phyloP scores from a whole-genome alignment of 139 green algal species.

The Closterium sp. region DNA sequence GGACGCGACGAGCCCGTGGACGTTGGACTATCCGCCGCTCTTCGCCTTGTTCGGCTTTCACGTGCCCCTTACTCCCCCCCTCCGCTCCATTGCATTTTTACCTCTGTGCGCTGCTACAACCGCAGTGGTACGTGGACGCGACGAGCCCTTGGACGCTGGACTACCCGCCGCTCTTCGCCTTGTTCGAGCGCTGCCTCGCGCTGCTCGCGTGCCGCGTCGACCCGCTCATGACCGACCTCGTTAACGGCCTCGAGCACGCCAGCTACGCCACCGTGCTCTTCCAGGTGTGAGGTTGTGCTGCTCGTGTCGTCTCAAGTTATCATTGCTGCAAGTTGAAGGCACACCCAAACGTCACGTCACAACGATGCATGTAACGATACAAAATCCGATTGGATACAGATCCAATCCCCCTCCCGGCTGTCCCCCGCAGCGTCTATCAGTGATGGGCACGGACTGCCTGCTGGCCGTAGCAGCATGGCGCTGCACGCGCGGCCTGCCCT shows the following conservation, averaged over 20 bases:
- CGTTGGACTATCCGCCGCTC: conserved; percentile 58
- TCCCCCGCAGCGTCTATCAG: background rate
- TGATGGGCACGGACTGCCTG: conserved; percentile 22
- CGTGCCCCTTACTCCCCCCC: background rate
- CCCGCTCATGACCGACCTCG: conserved; percentile 73
- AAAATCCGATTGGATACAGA: background rate
- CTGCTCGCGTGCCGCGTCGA: conserved; percentile 69
- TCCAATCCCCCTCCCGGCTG: too few species aligned
- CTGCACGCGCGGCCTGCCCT: background rate
- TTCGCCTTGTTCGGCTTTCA: conserved; percentile 87
- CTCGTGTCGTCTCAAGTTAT: too few species aligned
- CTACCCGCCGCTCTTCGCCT: conserved; percentile 96
- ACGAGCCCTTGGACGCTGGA: conserved; percentile 94
- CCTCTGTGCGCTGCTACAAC: background rate
- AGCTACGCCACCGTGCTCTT: conserved; percentile 72
- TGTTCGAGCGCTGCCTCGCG: conserved; percentile 80
- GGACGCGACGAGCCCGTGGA: conserved; percentile 87
- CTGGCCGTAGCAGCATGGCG: background rate
- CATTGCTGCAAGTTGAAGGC: too few species aligned
- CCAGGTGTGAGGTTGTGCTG: conserved; percentile 59
- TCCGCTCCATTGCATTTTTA: background rate
- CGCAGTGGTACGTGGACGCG: conserved; percentile 77
- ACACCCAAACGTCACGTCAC: too few species aligned
- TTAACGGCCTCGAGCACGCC: conserved; percentile 58
- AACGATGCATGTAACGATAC: too few species aligned